phyloP scores from a whole-genome alignment of 2,329 filamentous ascomycete genomes.

The Aspergillus novofumigatus region DNA sequence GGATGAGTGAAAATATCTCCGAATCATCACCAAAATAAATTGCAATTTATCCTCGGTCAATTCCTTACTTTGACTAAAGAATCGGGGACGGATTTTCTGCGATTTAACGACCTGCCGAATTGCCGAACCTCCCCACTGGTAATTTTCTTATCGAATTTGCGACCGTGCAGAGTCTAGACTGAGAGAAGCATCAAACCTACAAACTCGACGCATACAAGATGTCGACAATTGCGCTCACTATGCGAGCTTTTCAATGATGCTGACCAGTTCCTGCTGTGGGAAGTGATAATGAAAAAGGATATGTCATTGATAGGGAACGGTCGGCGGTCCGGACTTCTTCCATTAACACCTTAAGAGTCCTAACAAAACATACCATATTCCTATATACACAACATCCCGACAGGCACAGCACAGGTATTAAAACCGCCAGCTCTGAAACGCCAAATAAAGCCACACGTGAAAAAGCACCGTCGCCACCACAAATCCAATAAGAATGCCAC shows the following conservation, averaged over 20 bases:
- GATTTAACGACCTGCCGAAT: not conserved
- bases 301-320: not conserved
- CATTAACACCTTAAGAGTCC: not conserved
- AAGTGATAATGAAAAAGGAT: not conserved
- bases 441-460: not conserved
- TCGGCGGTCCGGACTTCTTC: not conserved
- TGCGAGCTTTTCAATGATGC: no score
- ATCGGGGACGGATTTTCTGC: not conserved
- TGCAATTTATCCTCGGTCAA: not conserved
- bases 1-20: not conserved
- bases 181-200: not conserved
- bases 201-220: no score
- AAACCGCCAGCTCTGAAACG: not conserved
- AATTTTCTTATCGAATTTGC: not conserved
- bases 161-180: not conserved
- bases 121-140: not conserved
- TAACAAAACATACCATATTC: not conserved
- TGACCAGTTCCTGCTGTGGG: not conserved
- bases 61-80: not conserved
- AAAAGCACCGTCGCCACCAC: not conserved
- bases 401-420: not conserved
- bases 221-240: no score
- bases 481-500: not conserved
- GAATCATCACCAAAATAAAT: not conserved
- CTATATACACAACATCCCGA: not conserved